These are phyloP conservation scores for Tylopilus intermedius DNA, from an alignment of 768 basidiomycete species.

Conservation along the genomic window DNA sequence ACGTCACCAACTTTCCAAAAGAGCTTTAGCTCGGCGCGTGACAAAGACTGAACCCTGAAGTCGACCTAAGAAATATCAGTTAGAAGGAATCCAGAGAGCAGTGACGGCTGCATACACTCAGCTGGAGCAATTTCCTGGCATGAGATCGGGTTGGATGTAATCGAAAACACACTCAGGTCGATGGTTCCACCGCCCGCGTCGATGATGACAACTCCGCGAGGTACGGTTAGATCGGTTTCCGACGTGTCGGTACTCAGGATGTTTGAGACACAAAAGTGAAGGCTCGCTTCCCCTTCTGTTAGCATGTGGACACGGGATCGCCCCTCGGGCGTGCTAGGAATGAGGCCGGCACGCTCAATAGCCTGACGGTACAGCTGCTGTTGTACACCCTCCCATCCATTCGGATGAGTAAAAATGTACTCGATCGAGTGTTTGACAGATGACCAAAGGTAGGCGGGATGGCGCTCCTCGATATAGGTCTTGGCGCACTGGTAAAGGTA, in stretches of 20 bases:
- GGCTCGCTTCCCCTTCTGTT: background rate
- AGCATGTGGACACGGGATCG: background rate
- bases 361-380: slow-evolving; percentile 6
- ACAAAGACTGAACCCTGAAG: no score
- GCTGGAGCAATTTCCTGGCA: no score
- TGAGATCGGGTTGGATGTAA: no score
- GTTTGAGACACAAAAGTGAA: background rate
- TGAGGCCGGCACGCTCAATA: background rate
- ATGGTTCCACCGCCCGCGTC: background rate
- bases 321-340: background rate
- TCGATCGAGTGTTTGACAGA: background rate
- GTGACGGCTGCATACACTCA: no score
- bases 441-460: background rate
- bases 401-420: slow-evolving; percentile 10
- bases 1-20: no score
- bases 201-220: background rate
- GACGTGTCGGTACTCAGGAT: background rate
- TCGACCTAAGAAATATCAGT: background rate
- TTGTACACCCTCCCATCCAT: slow-evolving; percentile 26
- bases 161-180: no score
- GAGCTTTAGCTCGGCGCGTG: no score
- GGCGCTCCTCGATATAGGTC: background rate
- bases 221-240: background rate
- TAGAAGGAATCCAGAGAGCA: no score
- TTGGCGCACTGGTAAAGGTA: background rate